Conservation (phyloP, 2,329 filamentous ascomycete genomes). For the Elsinoe ampelina region DNA sequence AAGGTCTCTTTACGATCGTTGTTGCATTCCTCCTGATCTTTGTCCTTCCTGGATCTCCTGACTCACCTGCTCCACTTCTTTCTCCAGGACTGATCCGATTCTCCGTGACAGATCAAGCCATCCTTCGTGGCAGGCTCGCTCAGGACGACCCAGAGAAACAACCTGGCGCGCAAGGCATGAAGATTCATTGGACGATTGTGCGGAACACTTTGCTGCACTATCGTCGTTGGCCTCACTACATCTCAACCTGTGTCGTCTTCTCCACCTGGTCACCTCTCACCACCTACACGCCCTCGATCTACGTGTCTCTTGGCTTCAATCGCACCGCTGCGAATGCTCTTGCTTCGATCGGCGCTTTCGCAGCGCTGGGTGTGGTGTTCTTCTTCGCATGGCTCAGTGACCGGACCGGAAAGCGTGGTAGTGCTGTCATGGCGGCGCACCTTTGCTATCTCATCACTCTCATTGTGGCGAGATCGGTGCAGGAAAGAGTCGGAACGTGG, state of each 20-base stretch:
- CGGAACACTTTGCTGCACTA: constrained; percentile 39
- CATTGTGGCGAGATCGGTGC: constrained; percentile 33
- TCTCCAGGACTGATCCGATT: constrained; percentile 34
- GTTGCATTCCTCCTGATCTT: constrained; percentile 34
- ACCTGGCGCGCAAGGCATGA: constrained; percentile 27
- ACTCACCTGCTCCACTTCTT: constrained; percentile 32
- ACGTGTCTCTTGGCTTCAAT: constrained; percentile 33
- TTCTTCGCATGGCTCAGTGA: constrained; percentile 43
- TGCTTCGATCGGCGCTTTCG: constrained; percentile 32
- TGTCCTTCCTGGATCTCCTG: constrained; percentile 37
- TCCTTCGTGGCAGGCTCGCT: constrained; percentile 30
- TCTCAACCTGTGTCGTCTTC: constrained; percentile 43
- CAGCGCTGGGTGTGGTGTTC: constrained; percentile 41
- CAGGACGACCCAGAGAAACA: constrained; percentile 27
- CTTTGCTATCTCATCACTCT: constrained; percentile 38
- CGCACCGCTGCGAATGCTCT: constrained; percentile 41
- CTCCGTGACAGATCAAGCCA: constrained; percentile 26
- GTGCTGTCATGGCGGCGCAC: constrained; percentile 38
- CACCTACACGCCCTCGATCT: constrained; percentile 42
- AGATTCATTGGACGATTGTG: constrained; percentile 33
- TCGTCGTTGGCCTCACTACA: constrained; percentile 37
- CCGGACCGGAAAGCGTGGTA: constrained; percentile 36
- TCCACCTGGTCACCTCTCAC: constrained; percentile 45
- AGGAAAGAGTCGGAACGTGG: constrained; percentile 41
- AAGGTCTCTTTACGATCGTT: constrained; percentile 31